Percentiles rank a stretch among this genome's conserved stretches.
These are phyloP conservation scores for Zizania latifolia DNA, from an alignment of 176 grass and related monocot genomes.

Conservation along the genomic window DNA sequence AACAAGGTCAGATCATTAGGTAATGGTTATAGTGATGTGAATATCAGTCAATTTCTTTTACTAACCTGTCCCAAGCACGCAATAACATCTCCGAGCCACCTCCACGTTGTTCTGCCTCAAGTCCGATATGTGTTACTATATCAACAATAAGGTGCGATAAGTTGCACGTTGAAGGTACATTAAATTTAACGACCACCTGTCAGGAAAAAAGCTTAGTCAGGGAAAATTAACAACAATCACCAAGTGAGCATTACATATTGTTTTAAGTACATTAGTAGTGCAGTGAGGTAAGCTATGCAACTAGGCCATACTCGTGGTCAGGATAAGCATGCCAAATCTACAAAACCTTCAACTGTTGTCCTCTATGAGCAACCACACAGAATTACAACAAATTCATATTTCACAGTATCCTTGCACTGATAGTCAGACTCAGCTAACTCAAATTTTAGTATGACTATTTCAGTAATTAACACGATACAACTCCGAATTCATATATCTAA, in stretches of 20 bases:
- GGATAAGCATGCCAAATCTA: neutral
- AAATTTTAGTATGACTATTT: neutral
- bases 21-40: neutral
- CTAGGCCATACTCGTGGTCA: neutral
- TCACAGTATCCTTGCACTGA: neutral
- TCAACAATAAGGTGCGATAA: conserved; percentile 57
- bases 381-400: neutral
- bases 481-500: neutral
- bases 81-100: conserved; percentile 59
- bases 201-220: neutral
- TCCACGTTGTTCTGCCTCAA: conserved; percentile 42
- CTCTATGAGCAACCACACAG: neutral
- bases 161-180: conserved; percentile 53
- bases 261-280: neutral
- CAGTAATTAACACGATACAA: neutral
- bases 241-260: neutral
- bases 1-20: conserved; percentile 2
- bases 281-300: neutral
- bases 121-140: conserved; percentile 54
- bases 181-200: conserved; percentile 74
- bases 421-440: neutral
- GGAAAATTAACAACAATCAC: neutral
- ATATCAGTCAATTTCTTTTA: neutral
- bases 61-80: conserved; percentile 84
- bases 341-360: neutral